A percentile compares a stretch with the other conserved stretches of the same genome.
Conservation (phyloP, 148 eudicot species). For the Spergularia marina region DNA sequence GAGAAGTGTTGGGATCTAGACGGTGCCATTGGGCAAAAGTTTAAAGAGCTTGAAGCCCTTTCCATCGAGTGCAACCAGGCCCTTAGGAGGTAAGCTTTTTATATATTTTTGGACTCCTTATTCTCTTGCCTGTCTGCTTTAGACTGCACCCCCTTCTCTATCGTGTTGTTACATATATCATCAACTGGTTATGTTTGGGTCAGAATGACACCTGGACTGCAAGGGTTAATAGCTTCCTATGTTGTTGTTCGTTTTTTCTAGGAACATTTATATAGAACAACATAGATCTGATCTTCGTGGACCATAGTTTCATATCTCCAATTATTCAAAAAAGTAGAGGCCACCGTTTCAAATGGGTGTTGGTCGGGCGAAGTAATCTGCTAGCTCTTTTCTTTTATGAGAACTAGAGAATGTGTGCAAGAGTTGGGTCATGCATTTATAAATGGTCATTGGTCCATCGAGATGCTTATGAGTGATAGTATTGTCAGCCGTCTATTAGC, state of each 20-base stretch:
- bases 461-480: not conserved
- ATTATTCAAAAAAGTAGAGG: not conserved
- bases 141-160: not conserved
- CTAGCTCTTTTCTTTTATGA: not conserved
- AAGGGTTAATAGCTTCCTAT: too few species aligned
- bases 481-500: not conserved
- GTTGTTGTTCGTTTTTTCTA: not conserved
- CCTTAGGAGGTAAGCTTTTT: slow-evolving; percentile 49
- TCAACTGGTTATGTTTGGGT: not conserved
- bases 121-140: not conserved
- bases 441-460: not conserved
- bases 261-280: not conserved
- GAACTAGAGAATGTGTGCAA: not conserved
- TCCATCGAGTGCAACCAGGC: slow-evolving; percentile 77
- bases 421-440: not conserved
- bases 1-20: slow-evolving; percentile 87
- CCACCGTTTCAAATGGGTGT: not conserved
- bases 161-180: not conserved
- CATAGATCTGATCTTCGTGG: too few species aligned
- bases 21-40: slow-evolving; percentile 47
- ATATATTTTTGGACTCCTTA: not conserved
- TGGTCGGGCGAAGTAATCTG: not conserved
- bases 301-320: not conserved
- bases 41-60: slow-evolving; percentile 69
- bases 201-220: not conserved